Percentiles rank a stretch among this genome's conserved stretches.
Conservation (phyloP, 345 rosid genomes). For the Pistacia atlantica region DNA sequence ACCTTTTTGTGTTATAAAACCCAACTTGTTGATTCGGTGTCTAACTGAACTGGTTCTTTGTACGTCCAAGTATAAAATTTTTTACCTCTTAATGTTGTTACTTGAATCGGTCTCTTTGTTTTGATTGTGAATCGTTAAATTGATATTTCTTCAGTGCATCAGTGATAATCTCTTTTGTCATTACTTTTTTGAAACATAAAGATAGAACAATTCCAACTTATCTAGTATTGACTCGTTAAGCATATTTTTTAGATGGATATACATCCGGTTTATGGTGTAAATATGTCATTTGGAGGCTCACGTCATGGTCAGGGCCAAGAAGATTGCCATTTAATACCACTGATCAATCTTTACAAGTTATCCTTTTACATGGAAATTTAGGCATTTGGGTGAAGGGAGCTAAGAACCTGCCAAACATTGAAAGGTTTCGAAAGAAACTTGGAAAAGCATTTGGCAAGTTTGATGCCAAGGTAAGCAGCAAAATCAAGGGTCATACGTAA, state of each 20-base stretch:
- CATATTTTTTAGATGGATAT: slow-evolving; percentile 38
- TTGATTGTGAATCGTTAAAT: neutral
- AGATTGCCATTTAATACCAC: slow-evolving; percentile 49
- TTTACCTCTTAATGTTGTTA: neutral
- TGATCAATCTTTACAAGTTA: slow-evolving; percentile 45
- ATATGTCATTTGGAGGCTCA: slow-evolving; percentile 65
- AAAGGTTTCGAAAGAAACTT: slow-evolving; percentile 26
- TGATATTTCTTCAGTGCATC: neutral
- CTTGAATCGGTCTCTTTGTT: neutral
- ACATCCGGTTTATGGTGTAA: slow-evolving; percentile 32
- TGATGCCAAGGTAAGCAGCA: slow-evolving; percentile 36
- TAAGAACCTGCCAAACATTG: slow-evolving; percentile 62
- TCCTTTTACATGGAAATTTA: slow-evolving; percentile 33
- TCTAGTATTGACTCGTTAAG: neutral
- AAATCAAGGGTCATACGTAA: slow-evolving; percentile 48
- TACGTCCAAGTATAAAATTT: neutral
- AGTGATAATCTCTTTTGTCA: too few species aligned
- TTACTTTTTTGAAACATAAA: neutral
- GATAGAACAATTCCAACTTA: neutral
- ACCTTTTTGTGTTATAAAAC: neutral
- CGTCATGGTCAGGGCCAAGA: slow-evolving; percentile 59
- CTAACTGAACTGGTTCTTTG: too few species aligned
- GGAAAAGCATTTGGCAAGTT: slow-evolving; percentile 57
- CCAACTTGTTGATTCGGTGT: too few species aligned
- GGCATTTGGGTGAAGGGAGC: slow-evolving; percentile 69